These are phyloP conservation scores for Neurospora tetraspora DNA, from an alignment of 495 filamentous ascomycete genomes.

Conservation along the genomic window DNA sequence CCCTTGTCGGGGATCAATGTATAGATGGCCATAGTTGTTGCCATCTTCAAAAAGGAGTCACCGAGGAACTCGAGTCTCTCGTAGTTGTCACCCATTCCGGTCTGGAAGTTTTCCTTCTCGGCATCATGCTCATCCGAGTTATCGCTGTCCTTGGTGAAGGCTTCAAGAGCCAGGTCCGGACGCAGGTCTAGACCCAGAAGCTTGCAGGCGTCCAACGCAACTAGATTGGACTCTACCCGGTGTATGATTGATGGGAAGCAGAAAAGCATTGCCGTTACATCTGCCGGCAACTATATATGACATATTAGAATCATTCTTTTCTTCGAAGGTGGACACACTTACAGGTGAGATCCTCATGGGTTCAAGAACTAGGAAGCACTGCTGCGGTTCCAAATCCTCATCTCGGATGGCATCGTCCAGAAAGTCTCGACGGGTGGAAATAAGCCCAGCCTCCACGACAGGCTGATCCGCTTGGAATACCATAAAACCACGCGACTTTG, in stretches of 20 bases:
- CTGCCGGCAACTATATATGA: constrained; percentile 48
- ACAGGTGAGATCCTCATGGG: constrained; percentile 64
- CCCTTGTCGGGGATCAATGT: constrained; percentile 63
- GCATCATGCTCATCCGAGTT: constrained; percentile 70
- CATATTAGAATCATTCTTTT: constrained; percentile 8
- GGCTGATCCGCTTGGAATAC: constrained; percentile 55
- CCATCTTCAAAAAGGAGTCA: constrained; percentile 92
- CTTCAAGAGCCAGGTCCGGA: constrained; percentile 69
- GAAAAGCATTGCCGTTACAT: constrained; percentile 55
- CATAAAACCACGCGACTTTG: constrained; percentile 15
- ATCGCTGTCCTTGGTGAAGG: constrained; percentile 90
- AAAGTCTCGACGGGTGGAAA: constrained; percentile 70
- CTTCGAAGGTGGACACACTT: constrained; percentile 21
- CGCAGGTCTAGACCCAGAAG: constrained; percentile 49
- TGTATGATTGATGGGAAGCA: constrained; percentile 76
- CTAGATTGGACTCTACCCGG: constrained; percentile 70
- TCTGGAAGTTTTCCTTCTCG: constrained; percentile 63
- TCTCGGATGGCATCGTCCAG: constrained; percentile 48
- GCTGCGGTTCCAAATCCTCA: constrained; percentile 23
- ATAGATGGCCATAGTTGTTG: constrained; percentile 79
- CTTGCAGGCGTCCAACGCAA: constrained; percentile 56
- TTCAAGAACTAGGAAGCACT: constrained; percentile 40
- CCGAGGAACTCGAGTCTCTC: constrained; percentile 92
- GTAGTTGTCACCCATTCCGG: constrained; percentile 94
- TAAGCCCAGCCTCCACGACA: constrained; percentile 62